Percentiles rank a stretch among this genome's conserved stretches.
These are phyloP conservation scores for Plectosphaerella cucumerina DNA, from an alignment of 2,329 filamentous ascomycete species.

Conservation along the genomic window DNA sequence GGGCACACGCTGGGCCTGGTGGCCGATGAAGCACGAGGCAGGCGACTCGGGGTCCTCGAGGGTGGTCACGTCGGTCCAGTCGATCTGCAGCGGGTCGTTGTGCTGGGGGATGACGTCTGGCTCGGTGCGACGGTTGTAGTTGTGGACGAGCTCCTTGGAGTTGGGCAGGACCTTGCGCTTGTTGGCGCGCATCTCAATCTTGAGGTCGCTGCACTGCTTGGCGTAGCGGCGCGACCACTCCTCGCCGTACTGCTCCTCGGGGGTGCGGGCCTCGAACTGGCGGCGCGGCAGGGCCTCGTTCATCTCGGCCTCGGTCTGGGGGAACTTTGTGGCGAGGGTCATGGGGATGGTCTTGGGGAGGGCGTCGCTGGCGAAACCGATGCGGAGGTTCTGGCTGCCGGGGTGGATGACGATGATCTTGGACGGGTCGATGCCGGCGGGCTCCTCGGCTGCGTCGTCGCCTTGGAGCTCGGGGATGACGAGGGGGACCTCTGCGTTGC, in stretches of 20 bases:
- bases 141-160: slow-evolving; percentile 90
- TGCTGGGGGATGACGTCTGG: slow-evolving; percentile 88
- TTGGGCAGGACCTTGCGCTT: slow-evolving; percentile 96
- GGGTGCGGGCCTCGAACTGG: slow-evolving; percentile 56
- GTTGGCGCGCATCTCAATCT: slow-evolving; percentile 84
- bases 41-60: slow-evolving; percentile 60
- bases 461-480: slow-evolving; percentile 56
- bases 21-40: slow-evolving; percentile 70
- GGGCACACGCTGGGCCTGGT: slow-evolving; percentile 78
- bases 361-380: slow-evolving; percentile 93
- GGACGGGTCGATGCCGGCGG: slow-evolving; percentile 64
- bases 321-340: slow-evolving; percentile 77
- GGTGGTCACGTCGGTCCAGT: slow-evolving; percentile 82
- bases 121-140: slow-evolving; percentile 82
- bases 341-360: slow-evolving; percentile 92
- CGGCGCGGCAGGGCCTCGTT: slow-evolving; percentile 71
- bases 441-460: slow-evolving; percentile 52
- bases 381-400: slow-evolving; percentile 90
- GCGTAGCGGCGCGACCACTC: slow-evolving; percentile 74
- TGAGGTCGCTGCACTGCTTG: slow-evolving; percentile 81
- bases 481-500: slow-evolving; percentile 60
- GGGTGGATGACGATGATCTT: slow-evolving; percentile 94
- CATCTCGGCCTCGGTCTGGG: slow-evolving; percentile 78
- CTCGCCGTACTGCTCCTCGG: slow-evolving; percentile 82
- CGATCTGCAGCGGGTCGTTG: slow-evolving; percentile 88